Conservation (phyloP, 371 early-diverging fungal species). For the Parasitella parasitica region DNA sequence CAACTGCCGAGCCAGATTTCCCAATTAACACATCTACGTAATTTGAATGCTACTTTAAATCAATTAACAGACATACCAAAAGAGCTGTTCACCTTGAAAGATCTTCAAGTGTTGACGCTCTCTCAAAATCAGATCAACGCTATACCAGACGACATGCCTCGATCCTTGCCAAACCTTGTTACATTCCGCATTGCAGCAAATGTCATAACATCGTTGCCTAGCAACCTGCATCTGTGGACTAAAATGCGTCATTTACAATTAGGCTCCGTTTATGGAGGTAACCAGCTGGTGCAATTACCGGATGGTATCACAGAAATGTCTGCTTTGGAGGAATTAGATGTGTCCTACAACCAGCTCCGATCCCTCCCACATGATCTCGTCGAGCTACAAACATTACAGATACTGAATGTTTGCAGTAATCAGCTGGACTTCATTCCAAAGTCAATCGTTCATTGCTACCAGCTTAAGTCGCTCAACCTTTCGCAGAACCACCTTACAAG, state of each 20-base stretch:
- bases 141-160: slow-evolving; percentile 48
- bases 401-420: slow-evolving; percentile 51
- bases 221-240: slow-evolving; percentile 37
- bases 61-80: slow-evolving; percentile 50
- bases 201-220: slow-evolving; percentile 46
- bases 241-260: slow-evolving; percentile 56
- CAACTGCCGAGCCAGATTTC: slow-evolving; percentile 44
- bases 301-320: slow-evolving; percentile 48
- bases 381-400: slow-evolving; percentile 24
- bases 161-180: slow-evolving; percentile 41
- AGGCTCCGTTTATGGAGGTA: slow-evolving; percentile 65
- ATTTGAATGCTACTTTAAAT: slow-evolving; percentile 59
- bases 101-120: slow-evolving; percentile 54
- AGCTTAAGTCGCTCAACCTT: slow-evolving; percentile 49
- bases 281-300: slow-evolving; percentile 47
- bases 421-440: slow-evolving; percentile 60
- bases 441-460: slow-evolving; percentile 48
- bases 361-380: slow-evolving; percentile 38
- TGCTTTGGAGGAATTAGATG: slow-evolving; percentile 49
- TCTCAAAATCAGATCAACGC: slow-evolving; percentile 52
- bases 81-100: slow-evolving; percentile 44
- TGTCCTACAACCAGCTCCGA: slow-evolving; percentile 55
- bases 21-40: slow-evolving; percentile 42
- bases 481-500: slow-evolving; percentile 60
- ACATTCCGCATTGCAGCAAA: slow-evolving; percentile 56